Evolutionary conservation across 2,329 filamentous ascomycete species (phyloP).

Genomic region (Microascus cirrosus): DNA sequence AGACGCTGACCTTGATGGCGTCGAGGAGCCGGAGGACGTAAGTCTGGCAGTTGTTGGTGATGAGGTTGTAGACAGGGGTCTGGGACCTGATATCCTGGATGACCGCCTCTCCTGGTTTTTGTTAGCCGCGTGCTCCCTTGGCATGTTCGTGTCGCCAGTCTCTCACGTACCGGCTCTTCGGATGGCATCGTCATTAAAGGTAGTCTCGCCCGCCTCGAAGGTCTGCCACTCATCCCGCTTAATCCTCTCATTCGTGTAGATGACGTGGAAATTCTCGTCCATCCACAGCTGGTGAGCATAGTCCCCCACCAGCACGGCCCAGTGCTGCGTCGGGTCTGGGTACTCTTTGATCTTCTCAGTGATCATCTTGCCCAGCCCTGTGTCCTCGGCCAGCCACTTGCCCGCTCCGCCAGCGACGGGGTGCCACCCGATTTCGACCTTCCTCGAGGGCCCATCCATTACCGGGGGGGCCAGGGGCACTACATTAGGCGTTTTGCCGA

Average conservation of each 20-base stretch:
- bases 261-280: constrained; percentile 45
- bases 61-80: constrained; percentile 42
- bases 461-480: constrained; percentile 16
- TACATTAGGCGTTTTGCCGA: constrained; percentile 18
- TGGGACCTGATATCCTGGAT: constrained; percentile 38
- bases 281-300: constrained; percentile 50
- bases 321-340: constrained; percentile 49
- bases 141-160: too few relatives aligned
- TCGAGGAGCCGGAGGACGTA: constrained; percentile 42
- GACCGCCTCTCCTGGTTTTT: constrained; percentile 32
- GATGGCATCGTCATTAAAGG: constrained; percentile 42
- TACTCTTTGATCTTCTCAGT: constrained; percentile 41
- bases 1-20: constrained; percentile 37
- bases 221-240: constrained; percentile 35
- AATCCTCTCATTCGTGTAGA: constrained; percentile 42
- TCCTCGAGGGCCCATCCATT: constrained; percentile 16
- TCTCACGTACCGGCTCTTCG: constrained; percentile 31
- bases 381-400: constrained; percentile 47
- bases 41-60: constrained; percentile 50
- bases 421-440: constrained; percentile 47
- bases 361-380: constrained; percentile 42
- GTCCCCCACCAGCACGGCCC: constrained; percentile 45
- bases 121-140: too few relatives aligned
- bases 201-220: constrained; percentile 38
- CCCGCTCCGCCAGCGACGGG: constrained; percentile 43